Base-by-base conservation (phyloP, 2,329 filamentous ascomycete genomes). In the Nothophaeocryptopus gaeumannii region DNA sequence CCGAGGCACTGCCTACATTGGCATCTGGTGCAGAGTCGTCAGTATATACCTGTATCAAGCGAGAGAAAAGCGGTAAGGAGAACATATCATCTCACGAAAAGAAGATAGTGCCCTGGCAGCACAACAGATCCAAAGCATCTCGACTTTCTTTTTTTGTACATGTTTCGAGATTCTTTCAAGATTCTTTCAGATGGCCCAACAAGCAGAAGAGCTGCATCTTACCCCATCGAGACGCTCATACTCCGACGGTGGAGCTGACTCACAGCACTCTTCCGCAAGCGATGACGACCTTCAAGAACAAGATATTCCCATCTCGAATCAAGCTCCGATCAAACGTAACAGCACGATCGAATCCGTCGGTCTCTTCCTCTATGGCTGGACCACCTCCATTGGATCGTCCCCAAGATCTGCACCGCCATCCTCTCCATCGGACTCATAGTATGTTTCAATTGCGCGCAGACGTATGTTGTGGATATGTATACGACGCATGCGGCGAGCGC, bases 401-500 rank as follows among this genome's bases (percentile, higher is more conserved):
- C 62, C 12, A 59, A 57, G n/a, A 47, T 62, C 14, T 59, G 58
- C 16, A 54, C 50, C 4, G 49, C 42, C n/a, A 52, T 64, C 26
- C 55, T 60, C 35, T 47, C 54, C 12, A 51, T 58, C 15, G 59
- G 59, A 0, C 46, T 57, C 4, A 59, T 60, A 15, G 50, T 62
- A 15, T 55, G 54, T 42, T 58, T 60, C 43, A 54, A 58, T 29
- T 55, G 54, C 33, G 49, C 51, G 8, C 56, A 61, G 45, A 54
- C 70, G 0, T 77, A 76, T 39, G 60, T 74, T 8, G 70, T 77
- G 8, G 74, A 77, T 35, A 60, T 67, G 1, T 80, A 78, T 50
- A 67, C 70, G 0, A 70, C 74, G 3, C 72, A 78, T 55, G 72
- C 74, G 0, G 73, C 72, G 1, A 75, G 72, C 30, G 77, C 77